A percentile compares a stretch with the other conserved stretches of the same genome.
phyloP scores from a whole-genome alignment of 2,329 filamentous ascomycete genomes.

The Pseudocercospora macadamiae region DNA sequence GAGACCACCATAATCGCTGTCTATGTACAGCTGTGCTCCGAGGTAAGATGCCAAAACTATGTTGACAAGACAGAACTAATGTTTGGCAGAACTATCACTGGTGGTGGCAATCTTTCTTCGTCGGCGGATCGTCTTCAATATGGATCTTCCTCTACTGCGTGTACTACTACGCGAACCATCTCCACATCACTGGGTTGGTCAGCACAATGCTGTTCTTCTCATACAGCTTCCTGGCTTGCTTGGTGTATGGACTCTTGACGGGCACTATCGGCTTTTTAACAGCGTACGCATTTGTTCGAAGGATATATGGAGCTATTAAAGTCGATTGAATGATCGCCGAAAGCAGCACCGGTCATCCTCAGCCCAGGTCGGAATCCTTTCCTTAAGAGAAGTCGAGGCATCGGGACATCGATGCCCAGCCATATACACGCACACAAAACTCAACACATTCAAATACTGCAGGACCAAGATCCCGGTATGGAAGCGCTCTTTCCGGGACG shows the following conservation, averaged over 20 bases:
- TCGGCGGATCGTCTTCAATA: slow-evolving; percentile 73
- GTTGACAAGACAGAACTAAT: not conserved
- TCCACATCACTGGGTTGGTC: slow-evolving; percentile 79
- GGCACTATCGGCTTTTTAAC: slow-evolving; percentile 85
- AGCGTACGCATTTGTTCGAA: slow-evolving; percentile 79
- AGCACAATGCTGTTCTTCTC: slow-evolving; percentile 81
- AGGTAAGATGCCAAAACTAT: slow-evolving; percentile 55
- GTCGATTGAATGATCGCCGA: slow-evolving; percentile 34
- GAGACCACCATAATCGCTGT: slow-evolving; percentile 83
- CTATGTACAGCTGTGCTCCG: slow-evolving; percentile 79
- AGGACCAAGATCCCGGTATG: slow-evolving; percentile 2
- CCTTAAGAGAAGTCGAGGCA: not conserved
- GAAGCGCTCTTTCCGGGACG: slow-evolving; percentile 11
- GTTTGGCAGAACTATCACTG: slow-evolving; percentile 72
- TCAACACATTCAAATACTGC: not conserved
- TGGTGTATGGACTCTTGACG: slow-evolving; percentile 77
- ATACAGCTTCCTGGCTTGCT: slow-evolving; percentile 80
- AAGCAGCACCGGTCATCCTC: not conserved
- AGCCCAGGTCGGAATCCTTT: not conserved
- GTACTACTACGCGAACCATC: slow-evolving; percentile 80
- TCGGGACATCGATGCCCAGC: not conserved
- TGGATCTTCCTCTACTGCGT: slow-evolving; percentile 84
- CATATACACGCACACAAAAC: not conserved
- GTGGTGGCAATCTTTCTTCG: slow-evolving; percentile 89
- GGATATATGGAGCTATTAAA: slow-evolving; percentile 67